Base-by-base conservation (phyloP, 192 early-diverging fungal genomes). In the Coemansia sp. region DNA sequence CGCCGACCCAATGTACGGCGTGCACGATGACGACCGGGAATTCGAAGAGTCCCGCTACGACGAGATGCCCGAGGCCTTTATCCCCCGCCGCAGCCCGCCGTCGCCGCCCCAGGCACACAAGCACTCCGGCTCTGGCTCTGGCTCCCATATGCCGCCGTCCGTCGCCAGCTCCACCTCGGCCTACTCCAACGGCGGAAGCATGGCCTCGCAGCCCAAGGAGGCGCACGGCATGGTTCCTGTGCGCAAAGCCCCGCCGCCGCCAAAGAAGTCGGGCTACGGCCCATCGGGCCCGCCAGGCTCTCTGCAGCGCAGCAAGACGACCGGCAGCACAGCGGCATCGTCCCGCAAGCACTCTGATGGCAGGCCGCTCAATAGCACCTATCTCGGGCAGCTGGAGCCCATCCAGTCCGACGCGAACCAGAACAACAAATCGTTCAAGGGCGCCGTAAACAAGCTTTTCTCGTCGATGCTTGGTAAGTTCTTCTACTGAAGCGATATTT, bases 401-500 rank as follows among this genome's bases (percentile, higher is more conserved):
- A 60, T 82, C 35, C 79, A 82, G 64, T 56, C 59, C 21, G 75
- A 73, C 45, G 23, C 63, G 2, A 65, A 57, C 58, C 74, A 70
- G 59, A 68, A 31, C 68, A 77, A 76, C 67, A 82, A 82, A 67
- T 74, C 79, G 39, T 82, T 82, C 74, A 82, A 77, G 60, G 79
- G 79, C 56, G 71, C 75, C 16, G 71, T 82, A 46, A 82, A 82
- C 79, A 82, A 82, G 68, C 74, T 82, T 18, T 73, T 82, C 20
- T 77, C 74, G 45, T 82, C 79, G 30, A 77, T 82, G 79, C 73
- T 81, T 68, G 78, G 78, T 75, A 81, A 81, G 78, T 63, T 18
- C 0, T 2, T 34, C 61, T 49, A 7, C 3, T 45, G 18, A 9
- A 29, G 16, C 0, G 12, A 21, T 25, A 2, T 23, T 21, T 30